Evolutionary conservation across 805 yeast species (phyloP).

Genomic region (Pichia phayaonensis): DNA sequence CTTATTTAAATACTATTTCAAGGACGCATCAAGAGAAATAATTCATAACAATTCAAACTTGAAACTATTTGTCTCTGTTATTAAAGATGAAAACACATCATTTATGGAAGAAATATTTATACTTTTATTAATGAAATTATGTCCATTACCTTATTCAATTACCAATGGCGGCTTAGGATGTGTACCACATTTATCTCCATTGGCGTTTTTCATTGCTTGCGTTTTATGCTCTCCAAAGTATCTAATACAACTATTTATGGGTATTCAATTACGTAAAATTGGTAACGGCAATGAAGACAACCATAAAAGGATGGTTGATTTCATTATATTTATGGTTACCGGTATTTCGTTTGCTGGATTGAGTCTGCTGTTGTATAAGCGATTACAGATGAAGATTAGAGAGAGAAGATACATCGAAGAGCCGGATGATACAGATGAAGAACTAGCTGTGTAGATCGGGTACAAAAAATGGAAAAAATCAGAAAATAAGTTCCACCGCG

Average conservation of each 20-base stretch:
- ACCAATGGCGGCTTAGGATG: constrained; percentile 91
- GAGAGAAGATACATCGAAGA: background rate
- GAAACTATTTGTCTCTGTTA: constrained; percentile 64
- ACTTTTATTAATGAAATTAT: constrained; percentile 65
- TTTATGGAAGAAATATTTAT: constrained; percentile 54
- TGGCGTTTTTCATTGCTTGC: constrained; percentile 64
- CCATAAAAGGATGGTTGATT: constrained; percentile 49
- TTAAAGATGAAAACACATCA: constrained; percentile 42
- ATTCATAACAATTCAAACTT: constrained; percentile 57
- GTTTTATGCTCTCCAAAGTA: constrained; percentile 74
- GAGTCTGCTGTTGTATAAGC: constrained; percentile 59
- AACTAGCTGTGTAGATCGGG: background rate
- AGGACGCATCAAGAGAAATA: constrained; percentile 49
- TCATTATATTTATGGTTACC: constrained; percentile 54
- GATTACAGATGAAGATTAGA: constrained; percentile 33
- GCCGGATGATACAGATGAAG: background rate
- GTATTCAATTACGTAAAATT: constrained; percentile 61
- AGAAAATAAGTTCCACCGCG: background rate
- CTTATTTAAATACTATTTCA: constrained; percentile 53
- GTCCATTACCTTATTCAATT: constrained; percentile 90
- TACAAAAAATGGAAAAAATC: no score
- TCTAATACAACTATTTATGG: constrained; percentile 68
- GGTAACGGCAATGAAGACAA: constrained; percentile 46
- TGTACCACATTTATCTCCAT: constrained; percentile 62
- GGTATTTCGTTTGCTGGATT: constrained; percentile 46